A percentile compares a stretch with the other conserved stretches of the same genome.
Conservation (phyloP, 2,329 filamentous ascomycete species). For the Calonectria fujianensis region DNA sequence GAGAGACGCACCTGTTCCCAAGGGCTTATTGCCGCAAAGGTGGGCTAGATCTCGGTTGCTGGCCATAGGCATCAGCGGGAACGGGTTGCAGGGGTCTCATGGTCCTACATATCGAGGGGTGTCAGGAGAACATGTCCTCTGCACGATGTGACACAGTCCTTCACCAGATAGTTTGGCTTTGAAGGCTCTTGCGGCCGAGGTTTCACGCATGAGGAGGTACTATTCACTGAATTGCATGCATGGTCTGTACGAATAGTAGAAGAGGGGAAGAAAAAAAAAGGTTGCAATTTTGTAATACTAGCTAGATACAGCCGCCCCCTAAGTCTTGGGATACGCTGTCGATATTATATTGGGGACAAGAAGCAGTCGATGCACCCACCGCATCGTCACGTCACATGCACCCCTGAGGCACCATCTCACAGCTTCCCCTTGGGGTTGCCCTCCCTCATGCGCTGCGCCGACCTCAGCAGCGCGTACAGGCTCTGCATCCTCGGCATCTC, state of each 20-base stretch:
- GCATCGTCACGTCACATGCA: constrained; percentile 13
- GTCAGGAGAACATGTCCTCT: not conserved
- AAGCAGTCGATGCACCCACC: constrained; percentile 8
- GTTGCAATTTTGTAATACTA: constrained; percentile 3
- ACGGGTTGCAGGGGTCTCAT: constrained; percentile 12
- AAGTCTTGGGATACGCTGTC: constrained; percentile 2
- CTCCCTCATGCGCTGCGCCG: constrained; percentile 73
- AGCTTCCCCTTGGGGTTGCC: constrained; percentile 59
- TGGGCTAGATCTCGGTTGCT: not conserved
- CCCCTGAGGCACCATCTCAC: constrained; percentile 46
- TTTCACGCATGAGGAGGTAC: not conserved
- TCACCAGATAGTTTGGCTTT: not conserved
- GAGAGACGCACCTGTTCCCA: no score
- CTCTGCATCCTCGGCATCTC: constrained; percentile 81
- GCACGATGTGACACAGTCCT: constrained; percentile 8
- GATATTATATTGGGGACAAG: not conserved
- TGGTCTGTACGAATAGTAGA: not conserved
- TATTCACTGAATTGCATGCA: not conserved
- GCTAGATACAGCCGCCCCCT: not conserved
- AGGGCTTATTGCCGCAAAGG: constrained; percentile 6
- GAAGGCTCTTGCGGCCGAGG: not conserved
- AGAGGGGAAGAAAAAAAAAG: not conserved
- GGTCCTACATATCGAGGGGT: constrained; percentile 2
- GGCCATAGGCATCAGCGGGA: constrained; percentile 1
- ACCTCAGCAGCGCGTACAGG: constrained; percentile 79